These are phyloP conservation scores for Suillus cothurnatus DNA, from an alignment of 768 basidiomycete species.

Conservation along the genomic window DNA sequence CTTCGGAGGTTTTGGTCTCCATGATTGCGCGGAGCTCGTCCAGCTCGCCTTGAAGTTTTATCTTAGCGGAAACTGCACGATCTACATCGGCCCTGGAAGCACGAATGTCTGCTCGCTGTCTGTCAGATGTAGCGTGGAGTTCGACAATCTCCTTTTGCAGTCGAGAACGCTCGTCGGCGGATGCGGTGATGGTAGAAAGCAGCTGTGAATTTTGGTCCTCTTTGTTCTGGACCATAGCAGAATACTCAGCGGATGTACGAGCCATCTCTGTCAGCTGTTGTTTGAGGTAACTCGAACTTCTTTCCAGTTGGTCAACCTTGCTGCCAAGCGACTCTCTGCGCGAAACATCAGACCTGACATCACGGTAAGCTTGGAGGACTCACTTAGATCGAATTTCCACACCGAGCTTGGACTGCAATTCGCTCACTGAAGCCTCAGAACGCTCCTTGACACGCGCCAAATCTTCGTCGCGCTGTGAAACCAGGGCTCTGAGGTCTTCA, in stretches of 20 bases:
- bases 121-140: conserved; percentile 69
- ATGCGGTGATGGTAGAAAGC: conserved; percentile 51
- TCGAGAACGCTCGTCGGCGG: conserved; percentile 55
- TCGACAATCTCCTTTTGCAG: conserved; percentile 64
- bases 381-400: conserved; percentile 67
- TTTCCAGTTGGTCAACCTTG: conserved; percentile 63
- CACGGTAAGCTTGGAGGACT: conserved; percentile 12
- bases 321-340: conserved; percentile 63
- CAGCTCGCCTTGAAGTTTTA: conserved; percentile 77
- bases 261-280: conserved; percentile 78
- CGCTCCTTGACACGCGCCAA: conserved; percentile 73
- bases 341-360: background rate
- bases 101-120: conserved; percentile 60
- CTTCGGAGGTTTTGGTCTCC: conserved; percentile 85
- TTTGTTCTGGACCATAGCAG: conserved; percentile 73
- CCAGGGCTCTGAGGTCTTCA: conserved; percentile 70
- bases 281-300: conserved; percentile 68
- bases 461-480: conserved; percentile 81
- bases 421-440: conserved; percentile 61
- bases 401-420: conserved; percentile 73
- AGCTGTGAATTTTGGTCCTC: conserved; percentile 69
- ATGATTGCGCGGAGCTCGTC: conserved; percentile 85
- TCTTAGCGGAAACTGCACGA: conserved; percentile 45
- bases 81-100: conserved; percentile 58
- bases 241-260: conserved; percentile 76